phyloP scores from a whole-genome alignment of 257 asterid genomes.

The Jaltomata sinuosa region DNA sequence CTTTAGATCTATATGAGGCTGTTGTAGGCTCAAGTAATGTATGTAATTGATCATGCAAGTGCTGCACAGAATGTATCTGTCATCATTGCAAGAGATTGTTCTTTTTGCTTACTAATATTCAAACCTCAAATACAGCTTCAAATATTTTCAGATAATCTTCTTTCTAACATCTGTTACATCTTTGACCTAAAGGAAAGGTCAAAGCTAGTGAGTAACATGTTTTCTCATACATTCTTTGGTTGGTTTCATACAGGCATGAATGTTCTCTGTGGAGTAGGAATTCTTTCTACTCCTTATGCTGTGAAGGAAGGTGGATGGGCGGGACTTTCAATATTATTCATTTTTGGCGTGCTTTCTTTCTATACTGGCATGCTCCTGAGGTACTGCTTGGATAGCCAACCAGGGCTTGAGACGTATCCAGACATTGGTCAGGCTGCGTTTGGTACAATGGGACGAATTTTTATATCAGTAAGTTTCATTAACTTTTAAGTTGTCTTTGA shows the following conservation, averaged over 20 bases:
- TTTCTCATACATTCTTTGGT: not conserved
- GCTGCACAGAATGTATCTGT: not conserved
- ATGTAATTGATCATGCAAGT: not conserved
- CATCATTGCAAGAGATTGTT: not conserved
- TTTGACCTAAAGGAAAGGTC: not conserved
- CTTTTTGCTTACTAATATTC: not conserved
- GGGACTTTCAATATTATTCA: slow-evolving; percentile 13
- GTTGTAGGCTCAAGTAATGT: not conserved
- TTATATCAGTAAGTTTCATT: slow-evolving; percentile 63
- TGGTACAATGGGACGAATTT: slow-evolving; percentile 68
- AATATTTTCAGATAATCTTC: not conserved
- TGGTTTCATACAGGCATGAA: slow-evolving; percentile 11
- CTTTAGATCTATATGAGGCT: not conserved
- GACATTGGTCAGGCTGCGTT: slow-evolving; percentile 99
- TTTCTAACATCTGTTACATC: not conserved
- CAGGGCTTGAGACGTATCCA: slow-evolving; percentile 92
- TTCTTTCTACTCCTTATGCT: slow-evolving; percentile 26
- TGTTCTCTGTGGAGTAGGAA: slow-evolving; percentile 87
- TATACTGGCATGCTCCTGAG: slow-evolving; percentile 76
- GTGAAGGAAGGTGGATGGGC: slow-evolving; percentile 23
- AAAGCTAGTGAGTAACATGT: not conserved
- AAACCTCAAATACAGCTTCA: not conserved
- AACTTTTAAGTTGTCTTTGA: not conserved
- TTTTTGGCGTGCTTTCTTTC: slow-evolving; percentile 14
- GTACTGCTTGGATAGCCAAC: slow-evolving; percentile 87